phyloP scores from a whole-genome alignment of 192 early-diverging fungal species.

The Podila epicladia region DNA sequence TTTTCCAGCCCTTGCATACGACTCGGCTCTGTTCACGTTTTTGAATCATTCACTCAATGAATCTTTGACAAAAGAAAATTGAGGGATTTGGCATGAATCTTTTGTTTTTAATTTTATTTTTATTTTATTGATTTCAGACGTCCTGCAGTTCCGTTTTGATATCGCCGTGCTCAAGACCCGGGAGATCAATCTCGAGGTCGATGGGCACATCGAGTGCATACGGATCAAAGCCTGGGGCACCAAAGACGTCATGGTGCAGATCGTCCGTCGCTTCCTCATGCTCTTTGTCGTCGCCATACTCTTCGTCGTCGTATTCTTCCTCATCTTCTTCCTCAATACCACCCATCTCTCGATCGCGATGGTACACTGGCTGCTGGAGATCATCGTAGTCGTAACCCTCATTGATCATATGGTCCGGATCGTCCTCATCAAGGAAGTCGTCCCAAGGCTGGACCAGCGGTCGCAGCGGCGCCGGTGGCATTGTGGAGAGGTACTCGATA shows the following conservation, averaged over 20 bases:
- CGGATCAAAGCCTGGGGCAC: not conserved
- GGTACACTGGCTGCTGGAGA: not conserved
- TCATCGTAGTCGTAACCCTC: constrained; percentile 12
- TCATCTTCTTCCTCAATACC: not conserved
- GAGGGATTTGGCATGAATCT: too few relatives aligned
- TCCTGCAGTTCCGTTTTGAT: not conserved
- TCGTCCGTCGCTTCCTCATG: not conserved
- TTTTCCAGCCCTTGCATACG: too few relatives aligned
- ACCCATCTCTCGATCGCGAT: not conserved
- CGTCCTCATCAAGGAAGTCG: constrained; percentile 2
- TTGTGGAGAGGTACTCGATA: constrained; percentile 39
- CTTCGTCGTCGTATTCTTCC: not conserved
- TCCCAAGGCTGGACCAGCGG: constrained; percentile 32
- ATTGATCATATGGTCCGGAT: constrained; percentile 14
- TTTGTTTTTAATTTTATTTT: too few relatives aligned
- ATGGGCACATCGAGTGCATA: not conserved
- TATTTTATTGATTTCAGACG: too few relatives aligned
- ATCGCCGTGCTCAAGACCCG: not conserved
- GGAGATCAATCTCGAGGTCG: not conserved
- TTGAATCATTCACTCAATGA: too few relatives aligned
- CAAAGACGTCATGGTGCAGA: not conserved
- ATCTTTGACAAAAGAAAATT: too few relatives aligned
- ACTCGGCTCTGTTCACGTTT: too few relatives aligned
- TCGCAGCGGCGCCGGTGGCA: constrained; percentile 27
- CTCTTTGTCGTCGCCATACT: not conserved